A percentile compares a stretch with the other conserved stretches of the same genome.
Evolutionary conservation across 129 eudicot species (phyloP).

Genomic region (Cynara cardunculus): DNA sequence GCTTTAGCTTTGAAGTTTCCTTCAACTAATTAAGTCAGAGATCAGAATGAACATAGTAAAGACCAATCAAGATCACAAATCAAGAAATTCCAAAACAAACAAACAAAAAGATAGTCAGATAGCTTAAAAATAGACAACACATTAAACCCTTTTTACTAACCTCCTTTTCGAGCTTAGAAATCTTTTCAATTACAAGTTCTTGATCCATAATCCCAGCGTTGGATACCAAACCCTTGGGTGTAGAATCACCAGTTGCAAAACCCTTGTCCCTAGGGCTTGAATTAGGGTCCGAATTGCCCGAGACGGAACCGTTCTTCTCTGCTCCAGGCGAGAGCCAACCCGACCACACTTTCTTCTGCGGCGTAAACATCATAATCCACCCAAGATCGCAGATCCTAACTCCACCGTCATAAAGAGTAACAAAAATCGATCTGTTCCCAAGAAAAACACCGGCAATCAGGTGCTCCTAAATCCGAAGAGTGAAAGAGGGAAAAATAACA

Average conservation of each 20-base stretch:
- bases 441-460: conserved; percentile 2
- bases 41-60: conserved; percentile 12
- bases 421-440: conserved; percentile 3
- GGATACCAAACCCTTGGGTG: conserved; percentile 33
- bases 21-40: conserved; percentile 18
- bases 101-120: background rate
- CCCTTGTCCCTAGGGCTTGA: conserved; percentile 42
- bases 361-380: conserved; percentile 55
- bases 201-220: conserved; percentile 35
- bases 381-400: conserved; percentile 34
- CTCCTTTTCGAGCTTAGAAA: conserved; percentile 71
- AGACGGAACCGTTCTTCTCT: conserved; percentile 38
- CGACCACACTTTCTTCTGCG: conserved; percentile 51
- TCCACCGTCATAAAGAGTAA: conserved; percentile 37
- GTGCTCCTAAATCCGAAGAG: conserved; percentile 22
- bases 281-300: conserved; percentile 30
- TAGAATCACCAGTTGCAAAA: conserved; percentile 36
- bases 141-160: conserved; percentile 28
- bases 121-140: conserved; percentile 3
- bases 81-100: background rate
- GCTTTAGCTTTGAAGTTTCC: conserved; percentile 6
- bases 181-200: conserved; percentile 34
- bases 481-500: background rate
- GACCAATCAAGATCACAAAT: conserved; percentile 12
- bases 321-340: conserved; percentile 58